Percentiles rank a stretch among this genome's conserved stretches.
Conservation (phyloP, 2,329 filamentous ascomycete genomes). For the Hypoxylon sp. region DNA sequence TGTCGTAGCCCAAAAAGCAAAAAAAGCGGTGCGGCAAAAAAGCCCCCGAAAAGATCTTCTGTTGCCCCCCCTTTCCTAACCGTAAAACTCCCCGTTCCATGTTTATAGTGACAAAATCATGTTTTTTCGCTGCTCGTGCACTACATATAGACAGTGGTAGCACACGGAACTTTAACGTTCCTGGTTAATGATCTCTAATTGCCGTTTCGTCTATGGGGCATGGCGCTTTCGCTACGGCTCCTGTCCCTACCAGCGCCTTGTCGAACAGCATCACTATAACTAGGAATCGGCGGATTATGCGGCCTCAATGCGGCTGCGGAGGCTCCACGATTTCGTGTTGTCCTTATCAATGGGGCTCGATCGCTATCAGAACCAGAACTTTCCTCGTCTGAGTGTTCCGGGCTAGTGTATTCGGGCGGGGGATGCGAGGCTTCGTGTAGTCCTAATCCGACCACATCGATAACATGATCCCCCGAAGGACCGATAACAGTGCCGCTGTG, state of each 20-base stretch:
- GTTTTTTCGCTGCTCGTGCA: conserved; percentile 32
- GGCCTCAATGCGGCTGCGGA: conserved; percentile 62
- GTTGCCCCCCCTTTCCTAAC: conserved; percentile 37
- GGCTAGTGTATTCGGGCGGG: conserved; percentile 80
- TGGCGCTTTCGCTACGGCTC: conserved; percentile 59
- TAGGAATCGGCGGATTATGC: conserved; percentile 79
- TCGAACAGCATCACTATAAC: conserved; percentile 81
- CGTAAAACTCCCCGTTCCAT: conserved; percentile 45
- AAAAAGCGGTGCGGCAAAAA: conserved; percentile 17
- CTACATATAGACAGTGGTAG: conserved; percentile 38
- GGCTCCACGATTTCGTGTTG: conserved; percentile 65
- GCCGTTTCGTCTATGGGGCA: conserved; percentile 47
- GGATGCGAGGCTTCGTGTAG: conserved; percentile 72
- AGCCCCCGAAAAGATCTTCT: conserved; percentile 16
- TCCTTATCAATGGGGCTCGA: conserved; percentile 66
- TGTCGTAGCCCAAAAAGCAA: conserved; percentile 43
- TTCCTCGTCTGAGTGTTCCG: conserved; percentile 71
- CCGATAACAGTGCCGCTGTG: conserved; percentile 56
- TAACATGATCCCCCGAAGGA: conserved; percentile 57
- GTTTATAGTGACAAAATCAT: conserved; percentile 34
- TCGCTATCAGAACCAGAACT: conserved; percentile 72
- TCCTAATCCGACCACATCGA: conserved; percentile 59
- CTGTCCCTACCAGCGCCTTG: conserved; percentile 66
- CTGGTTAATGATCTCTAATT: conserved; percentile 24
- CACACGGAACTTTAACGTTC: conserved; percentile 16